phyloP scores from a whole-genome alignment of 2,329 filamentous ascomycete genomes.

The Cladophialophora psammophila region DNA sequence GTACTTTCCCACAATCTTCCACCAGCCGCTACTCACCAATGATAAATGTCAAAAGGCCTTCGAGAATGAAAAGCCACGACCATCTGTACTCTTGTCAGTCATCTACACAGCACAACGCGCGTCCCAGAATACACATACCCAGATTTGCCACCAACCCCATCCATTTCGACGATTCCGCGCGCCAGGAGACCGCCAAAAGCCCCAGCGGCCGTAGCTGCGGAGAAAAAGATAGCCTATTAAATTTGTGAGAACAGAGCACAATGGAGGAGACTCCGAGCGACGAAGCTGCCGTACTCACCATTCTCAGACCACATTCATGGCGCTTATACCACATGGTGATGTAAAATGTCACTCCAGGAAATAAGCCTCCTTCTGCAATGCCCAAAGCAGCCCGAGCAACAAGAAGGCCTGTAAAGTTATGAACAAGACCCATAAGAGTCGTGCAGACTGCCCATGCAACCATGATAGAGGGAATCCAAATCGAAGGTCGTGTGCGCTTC shows the following conservation, averaged over 20 bases:
- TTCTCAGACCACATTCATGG: constrained; percentile 33
- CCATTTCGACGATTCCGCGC: constrained; percentile 52
- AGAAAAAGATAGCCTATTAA: constrained; percentile 34
- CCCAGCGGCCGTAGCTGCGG: constrained; percentile 34
- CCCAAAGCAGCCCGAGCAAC: constrained; percentile 49
- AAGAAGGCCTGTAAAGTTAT: constrained; percentile 38
- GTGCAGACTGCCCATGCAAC: constrained; percentile 57
- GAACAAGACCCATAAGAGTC: constrained; percentile 59
- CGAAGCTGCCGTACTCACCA: constrained; percentile 19
- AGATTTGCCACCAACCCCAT: constrained; percentile 49
- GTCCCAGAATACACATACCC: constrained; percentile 38
- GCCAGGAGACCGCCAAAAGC: constrained; percentile 45
- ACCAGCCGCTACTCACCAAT: constrained; percentile 45
- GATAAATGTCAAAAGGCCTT: constrained; percentile 53
- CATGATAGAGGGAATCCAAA: constrained; percentile 35
- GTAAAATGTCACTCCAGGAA: constrained; percentile 49
- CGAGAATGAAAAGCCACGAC: constrained; percentile 53
- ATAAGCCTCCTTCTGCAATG: constrained; percentile 46
- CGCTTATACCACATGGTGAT: constrained; percentile 32
- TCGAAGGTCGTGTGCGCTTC: constrained; percentile 27
- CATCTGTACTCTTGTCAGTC: constrained; percentile 39
- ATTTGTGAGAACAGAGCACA: background rate
- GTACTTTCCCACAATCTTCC: background rate
- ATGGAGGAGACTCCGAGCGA: background rate
- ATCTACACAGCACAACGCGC: background rate